Evolutionary conservation across 2,329 filamentous ascomycete genomes (phyloP).

Genomic region (Fusarium citri): DNA sequence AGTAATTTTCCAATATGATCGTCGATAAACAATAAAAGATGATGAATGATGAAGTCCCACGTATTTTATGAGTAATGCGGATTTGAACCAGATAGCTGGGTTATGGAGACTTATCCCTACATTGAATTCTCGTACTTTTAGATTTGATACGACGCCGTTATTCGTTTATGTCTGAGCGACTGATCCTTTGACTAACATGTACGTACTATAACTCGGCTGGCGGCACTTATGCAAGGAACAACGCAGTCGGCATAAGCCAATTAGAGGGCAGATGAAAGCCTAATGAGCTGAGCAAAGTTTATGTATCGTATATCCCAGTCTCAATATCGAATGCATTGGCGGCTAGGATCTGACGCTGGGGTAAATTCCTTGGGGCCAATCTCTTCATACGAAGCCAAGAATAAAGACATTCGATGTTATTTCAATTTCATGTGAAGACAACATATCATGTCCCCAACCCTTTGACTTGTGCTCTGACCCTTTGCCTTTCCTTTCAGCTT

Average conservation of each 20-base stretch:
- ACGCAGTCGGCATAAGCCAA: slow-evolving; percentile 14
- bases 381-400: slow-evolving; percentile 21
- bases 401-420: slow-evolving; percentile 10
- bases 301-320: slow-evolving; percentile 5
- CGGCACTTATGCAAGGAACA: slow-evolving; percentile 35
- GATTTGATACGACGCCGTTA: slow-evolving; percentile 10
- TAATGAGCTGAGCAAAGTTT: slow-evolving; percentile 26
- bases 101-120: not conserved
- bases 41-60: slow-evolving; percentile 18
- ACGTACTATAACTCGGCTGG: slow-evolving; percentile 4
- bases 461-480: not conserved
- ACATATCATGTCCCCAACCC: too few relatives aligned
- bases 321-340: slow-evolving; percentile 22
- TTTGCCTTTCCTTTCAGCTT: not conserved
- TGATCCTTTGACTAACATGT: not conserved
- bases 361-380: slow-evolving; percentile 26
- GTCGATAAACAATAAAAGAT: slow-evolving; percentile 28
- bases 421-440: slow-evolving; percentile 1
- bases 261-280: slow-evolving; percentile 15
- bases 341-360: slow-evolving; percentile 21
- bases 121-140: slow-evolving; percentile 12
- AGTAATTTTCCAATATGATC: slow-evolving; percentile 41
- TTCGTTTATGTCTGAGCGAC: not conserved
- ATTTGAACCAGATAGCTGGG: not conserved
- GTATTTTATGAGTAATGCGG: slow-evolving; percentile 5